Conservation (phyloP, 331 rosid genomes). For the Pyracantha coccinea region DNA sequence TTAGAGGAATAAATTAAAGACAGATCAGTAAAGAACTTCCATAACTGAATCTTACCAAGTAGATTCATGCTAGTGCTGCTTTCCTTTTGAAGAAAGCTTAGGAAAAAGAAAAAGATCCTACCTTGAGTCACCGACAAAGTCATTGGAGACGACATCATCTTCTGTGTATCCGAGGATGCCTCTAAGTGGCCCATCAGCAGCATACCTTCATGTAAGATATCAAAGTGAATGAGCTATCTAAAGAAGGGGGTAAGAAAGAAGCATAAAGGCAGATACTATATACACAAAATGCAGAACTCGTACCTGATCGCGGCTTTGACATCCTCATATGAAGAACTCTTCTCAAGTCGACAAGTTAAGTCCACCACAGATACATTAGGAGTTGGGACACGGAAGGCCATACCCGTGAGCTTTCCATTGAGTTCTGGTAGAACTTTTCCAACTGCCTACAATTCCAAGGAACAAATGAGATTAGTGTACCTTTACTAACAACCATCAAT, state of each 20-base stretch:
- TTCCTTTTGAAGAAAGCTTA: background rate
- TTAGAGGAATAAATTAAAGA: background rate
- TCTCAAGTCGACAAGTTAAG: constrained; percentile 85
- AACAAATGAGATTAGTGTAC: background rate
- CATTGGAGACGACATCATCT: constrained; percentile 94
- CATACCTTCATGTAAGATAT: constrained; percentile 42
- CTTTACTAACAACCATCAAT: no score
- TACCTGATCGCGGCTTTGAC: constrained; percentile 90
- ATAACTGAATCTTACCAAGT: background rate
- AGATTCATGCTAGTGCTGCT: background rate
- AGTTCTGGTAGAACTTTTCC: constrained; percentile 98
- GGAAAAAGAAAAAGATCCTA: constrained; percentile 7
- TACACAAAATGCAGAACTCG: background rate
- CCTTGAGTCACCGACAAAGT: constrained; percentile 95
- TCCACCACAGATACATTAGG: constrained; percentile 96
- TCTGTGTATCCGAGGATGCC: constrained; percentile 98
- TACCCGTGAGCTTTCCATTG: constrained; percentile 97
- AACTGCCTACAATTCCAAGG: constrained; percentile 59
- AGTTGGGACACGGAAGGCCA: constrained; percentile 99
- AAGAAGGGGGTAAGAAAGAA: background rate
- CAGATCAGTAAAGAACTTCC: background rate
- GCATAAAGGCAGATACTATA: background rate
- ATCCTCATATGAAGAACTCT: constrained; percentile 77
- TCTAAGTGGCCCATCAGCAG: constrained; percentile 72
- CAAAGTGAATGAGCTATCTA: background rate